Evolutionary conservation across 768 basidiomycete genomes (phyloP), one percentile per base, ranked within the genome.

Genomic region (Suillus subaureus): DNA sequence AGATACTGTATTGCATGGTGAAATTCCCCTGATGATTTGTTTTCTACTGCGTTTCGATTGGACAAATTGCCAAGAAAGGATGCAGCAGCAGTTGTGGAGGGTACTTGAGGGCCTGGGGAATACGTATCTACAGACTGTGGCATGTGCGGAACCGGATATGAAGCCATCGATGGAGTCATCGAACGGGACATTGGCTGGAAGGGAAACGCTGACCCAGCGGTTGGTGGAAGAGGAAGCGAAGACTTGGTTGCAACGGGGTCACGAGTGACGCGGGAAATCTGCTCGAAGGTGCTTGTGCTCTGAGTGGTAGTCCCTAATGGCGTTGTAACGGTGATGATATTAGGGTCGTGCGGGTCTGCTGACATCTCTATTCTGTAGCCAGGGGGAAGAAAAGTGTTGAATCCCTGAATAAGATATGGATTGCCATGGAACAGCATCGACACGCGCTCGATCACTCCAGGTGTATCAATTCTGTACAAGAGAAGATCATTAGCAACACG

Each of bases 1-100:
- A 99, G 89, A 76, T 96, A 99, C 71, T 94, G 89, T 68, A 99
- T 99, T 16, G 97, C 97, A 72, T 97, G 91, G 76, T 92, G 90
- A 80, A 95, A 97, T 73, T 98, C 90, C 66, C 83, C 85, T 13
- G 83, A 75, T 15, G 85, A 82, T 62, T 85, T 85, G 67, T 80
- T 79, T 68, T 87, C 87, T 45, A 82, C 78, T 18, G 81, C 75
- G 49, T 82, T 81, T 70, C 80, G 82, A 67, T 81, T 80, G 65
- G 76, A 84, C 68, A 90, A 80, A 58, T 84, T 86, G 35, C 88
- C 87, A 26, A 92, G 82, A 65, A 91, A 83, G 21, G 89, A 84
- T 3, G 89, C 90, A 0, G 88, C 89, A 3, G 87, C 87, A 40
- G 83, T 80, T 35, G 85, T 85, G 45, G 85, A 82, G 16, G 81